Percentiles rank a stretch among this genome's conserved stretches.
Evolutionary conservation across 495 filamentous ascomycete species (phyloP).

Genomic region (Aspergillus coremiiformis): DNA sequence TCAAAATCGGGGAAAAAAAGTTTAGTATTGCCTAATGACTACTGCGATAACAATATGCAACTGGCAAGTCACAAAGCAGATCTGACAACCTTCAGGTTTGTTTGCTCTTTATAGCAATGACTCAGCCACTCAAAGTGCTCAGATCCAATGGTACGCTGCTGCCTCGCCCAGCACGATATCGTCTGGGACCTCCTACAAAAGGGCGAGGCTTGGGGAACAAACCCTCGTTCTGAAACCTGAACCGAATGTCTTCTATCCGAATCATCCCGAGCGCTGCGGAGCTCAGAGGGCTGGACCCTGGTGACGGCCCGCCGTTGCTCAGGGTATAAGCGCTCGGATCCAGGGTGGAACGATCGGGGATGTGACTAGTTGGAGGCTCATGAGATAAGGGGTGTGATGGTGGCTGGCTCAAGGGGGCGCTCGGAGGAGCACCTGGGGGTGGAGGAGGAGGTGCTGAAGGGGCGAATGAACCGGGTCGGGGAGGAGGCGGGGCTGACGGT

Average conservation of each 20-base stretch:
- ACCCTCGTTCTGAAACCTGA: slow-evolving; percentile 78
- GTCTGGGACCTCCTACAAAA: slow-evolving; percentile 61
- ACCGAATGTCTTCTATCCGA: slow-evolving; percentile 70
- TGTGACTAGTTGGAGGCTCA: slow-evolving; percentile 34
- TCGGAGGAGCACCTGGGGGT: slow-evolving; percentile 40
- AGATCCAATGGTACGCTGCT: slow-evolving; percentile 93
- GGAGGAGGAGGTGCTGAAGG: slow-evolving; percentile 34
- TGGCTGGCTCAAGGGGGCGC: slow-evolving; percentile 37
- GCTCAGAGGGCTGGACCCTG: slow-evolving; percentile 20
- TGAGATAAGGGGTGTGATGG: slow-evolving; percentile 47
- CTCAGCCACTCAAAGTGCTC: slow-evolving; percentile 34
- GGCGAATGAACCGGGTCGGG: slow-evolving; percentile 46
- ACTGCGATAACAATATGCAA: slow-evolving; percentile 1
- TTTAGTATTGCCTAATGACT: slow-evolving; percentile 2
- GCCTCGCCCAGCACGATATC: slow-evolving; percentile 83
- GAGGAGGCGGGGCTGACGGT: slow-evolving; percentile 44
- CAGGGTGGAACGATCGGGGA: slow-evolving; percentile 50
- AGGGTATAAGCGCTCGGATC: slow-evolving; percentile 76
- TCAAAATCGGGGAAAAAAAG: no score
- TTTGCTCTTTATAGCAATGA: background rate
- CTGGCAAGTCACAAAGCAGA: background rate
- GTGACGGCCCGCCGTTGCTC: slow-evolving; percentile 45
- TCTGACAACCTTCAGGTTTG: background rate
- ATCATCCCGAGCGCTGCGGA: slow-evolving; percentile 38
- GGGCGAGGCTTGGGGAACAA: slow-evolving; percentile 77